These are phyloP conservation scores for Amorphotheca resinae DNA, from an alignment of 495 filamentous ascomycete genomes.

Conservation along the genomic window DNA sequence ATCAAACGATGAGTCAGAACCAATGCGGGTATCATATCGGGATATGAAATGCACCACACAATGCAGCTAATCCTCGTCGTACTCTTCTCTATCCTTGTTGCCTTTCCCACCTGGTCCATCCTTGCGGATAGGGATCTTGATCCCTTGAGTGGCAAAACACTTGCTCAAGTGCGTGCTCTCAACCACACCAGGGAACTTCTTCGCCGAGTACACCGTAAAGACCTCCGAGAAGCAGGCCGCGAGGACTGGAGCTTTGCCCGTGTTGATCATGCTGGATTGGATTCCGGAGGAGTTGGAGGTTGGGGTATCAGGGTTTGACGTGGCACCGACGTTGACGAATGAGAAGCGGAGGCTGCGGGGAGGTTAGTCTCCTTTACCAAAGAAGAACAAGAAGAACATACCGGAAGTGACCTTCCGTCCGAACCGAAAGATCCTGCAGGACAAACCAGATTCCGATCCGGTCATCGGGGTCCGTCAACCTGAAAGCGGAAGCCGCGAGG, in stretches of 20 bases:
- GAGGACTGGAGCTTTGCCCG: constrained; percentile 68
- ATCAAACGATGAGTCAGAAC: too few species aligned
- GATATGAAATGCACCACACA: background rate
- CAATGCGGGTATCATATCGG: too few species aligned
- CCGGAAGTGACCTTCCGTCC: constrained; percentile 87
- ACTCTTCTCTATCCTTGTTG: constrained; percentile 12
- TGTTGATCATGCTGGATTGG: constrained; percentile 42
- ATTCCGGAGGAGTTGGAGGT: constrained; percentile 7
- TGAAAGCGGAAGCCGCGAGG: constrained; percentile 79
- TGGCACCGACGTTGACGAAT: constrained; percentile 71
- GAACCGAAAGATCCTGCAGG: constrained; percentile 85
- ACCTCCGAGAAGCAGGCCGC: constrained; percentile 78
- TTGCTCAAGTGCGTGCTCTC: constrained; percentile 86
- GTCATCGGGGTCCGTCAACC: constrained; percentile 67
- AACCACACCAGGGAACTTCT: constrained; percentile 95
- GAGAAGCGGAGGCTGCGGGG: constrained; percentile 34
- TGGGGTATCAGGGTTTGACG: constrained; percentile 6
- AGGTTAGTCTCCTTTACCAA: constrained; percentile 9
- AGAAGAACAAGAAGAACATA: constrained; percentile 25
- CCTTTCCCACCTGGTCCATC: constrained; percentile 37
- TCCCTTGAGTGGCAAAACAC: constrained; percentile 82
- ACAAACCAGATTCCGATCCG: constrained; percentile 96
- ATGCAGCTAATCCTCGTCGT: constrained; percentile 7
- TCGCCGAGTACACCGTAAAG: constrained; percentile 91
- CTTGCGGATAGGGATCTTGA: constrained; percentile 90